phyloP scores from a whole-genome alignment of 768 basidiomycete genomes.

The Pleurotus platypus region DNA sequence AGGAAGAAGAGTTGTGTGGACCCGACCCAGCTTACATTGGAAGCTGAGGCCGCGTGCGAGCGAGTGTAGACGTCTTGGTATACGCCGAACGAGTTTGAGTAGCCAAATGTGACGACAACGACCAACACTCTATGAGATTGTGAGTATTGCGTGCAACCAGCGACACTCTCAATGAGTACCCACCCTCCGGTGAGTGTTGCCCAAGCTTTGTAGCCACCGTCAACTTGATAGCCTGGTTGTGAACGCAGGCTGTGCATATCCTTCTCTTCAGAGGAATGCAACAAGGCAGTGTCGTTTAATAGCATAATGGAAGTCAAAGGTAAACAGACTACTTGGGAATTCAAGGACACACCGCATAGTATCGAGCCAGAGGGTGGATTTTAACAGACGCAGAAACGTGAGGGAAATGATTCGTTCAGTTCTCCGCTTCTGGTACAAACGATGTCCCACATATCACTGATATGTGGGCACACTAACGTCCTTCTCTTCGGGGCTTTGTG shows the following conservation, averaged over 20 bases:
- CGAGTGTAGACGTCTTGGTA: slow-evolving; percentile 25
- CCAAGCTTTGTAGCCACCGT: slow-evolving; percentile 41
- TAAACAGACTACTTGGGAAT: too few species aligned
- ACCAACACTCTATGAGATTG: not conserved
- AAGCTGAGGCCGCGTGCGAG: slow-evolving; percentile 14
- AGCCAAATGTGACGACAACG: slow-evolving; percentile 19
- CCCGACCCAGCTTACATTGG: slow-evolving; percentile 32
- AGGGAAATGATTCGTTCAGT: too few species aligned
- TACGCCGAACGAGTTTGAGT: slow-evolving; percentile 23
- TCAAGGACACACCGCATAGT: too few species aligned
- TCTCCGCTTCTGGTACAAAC: too few species aligned
- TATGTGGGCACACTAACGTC: too few species aligned
- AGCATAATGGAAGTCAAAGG: too few species aligned
- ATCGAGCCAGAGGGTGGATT: too few species aligned
- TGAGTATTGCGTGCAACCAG: not conserved
- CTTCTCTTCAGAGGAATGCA: too few species aligned
- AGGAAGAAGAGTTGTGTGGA: slow-evolving; percentile 28
- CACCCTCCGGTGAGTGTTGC: slow-evolving; percentile 44
- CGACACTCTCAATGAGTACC: slow-evolving; percentile 9
- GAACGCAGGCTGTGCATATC: not conserved
- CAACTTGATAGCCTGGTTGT: not conserved
- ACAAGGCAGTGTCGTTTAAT: too few species aligned
- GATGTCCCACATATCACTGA: too few species aligned
- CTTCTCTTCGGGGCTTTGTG: too few species aligned
- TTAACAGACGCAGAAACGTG: too few species aligned